A percentile compares a stretch with the other conserved stretches of the same genome.
Evolutionary conservation across 2,329 filamentous ascomycete genomes (phyloP).

Genomic region (Sclerotinia glacialis): DNA sequence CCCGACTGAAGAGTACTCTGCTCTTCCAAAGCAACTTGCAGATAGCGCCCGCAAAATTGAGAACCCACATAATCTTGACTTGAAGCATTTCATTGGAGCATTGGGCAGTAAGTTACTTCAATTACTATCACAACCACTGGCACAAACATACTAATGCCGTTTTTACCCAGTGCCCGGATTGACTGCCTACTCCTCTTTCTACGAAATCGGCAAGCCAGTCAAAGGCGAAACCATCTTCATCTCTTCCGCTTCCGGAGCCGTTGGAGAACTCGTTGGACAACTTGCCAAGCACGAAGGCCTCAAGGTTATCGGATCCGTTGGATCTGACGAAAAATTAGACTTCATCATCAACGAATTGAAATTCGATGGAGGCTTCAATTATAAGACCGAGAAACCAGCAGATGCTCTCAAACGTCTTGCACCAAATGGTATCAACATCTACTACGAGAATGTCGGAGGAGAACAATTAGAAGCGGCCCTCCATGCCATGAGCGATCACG

Average conservation of each 20-base stretch:
- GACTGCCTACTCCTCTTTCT: constrained; percentile 71
- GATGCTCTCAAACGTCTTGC: constrained; percentile 65
- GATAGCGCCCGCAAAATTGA: constrained; percentile 53
- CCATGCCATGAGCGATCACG: constrained; percentile 58
- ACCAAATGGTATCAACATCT: constrained; percentile 73
- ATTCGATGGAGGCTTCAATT: constrained; percentile 76
- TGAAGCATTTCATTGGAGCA: constrained; percentile 67
- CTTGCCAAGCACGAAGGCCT: constrained; percentile 74
- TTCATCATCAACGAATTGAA: constrained; percentile 70
- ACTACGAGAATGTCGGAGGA: constrained; percentile 78
- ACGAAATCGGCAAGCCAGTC: constrained; percentile 71
- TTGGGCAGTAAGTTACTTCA: constrained; percentile 53
- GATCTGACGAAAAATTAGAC: constrained; percentile 71
- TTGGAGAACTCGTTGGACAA: constrained; percentile 75
- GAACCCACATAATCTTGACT: constrained; percentile 67
- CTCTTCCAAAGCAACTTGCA: constrained; percentile 45
- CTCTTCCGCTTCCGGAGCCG: constrained; percentile 70
- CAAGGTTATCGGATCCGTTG: constrained; percentile 70
- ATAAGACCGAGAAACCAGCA: constrained; percentile 68
- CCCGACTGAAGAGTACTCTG: constrained; percentile 68
- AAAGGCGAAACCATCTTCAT: constrained; percentile 78
- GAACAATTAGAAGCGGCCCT: constrained; percentile 70
- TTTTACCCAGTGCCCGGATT: constrained; percentile 58
- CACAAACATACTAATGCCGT: not conserved
- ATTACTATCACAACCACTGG: too few relatives aligned